Base-by-base conservation (phyloP, 164 flowering plant genomes). In the Kalanchoe fedtschenkoi region DNA sequence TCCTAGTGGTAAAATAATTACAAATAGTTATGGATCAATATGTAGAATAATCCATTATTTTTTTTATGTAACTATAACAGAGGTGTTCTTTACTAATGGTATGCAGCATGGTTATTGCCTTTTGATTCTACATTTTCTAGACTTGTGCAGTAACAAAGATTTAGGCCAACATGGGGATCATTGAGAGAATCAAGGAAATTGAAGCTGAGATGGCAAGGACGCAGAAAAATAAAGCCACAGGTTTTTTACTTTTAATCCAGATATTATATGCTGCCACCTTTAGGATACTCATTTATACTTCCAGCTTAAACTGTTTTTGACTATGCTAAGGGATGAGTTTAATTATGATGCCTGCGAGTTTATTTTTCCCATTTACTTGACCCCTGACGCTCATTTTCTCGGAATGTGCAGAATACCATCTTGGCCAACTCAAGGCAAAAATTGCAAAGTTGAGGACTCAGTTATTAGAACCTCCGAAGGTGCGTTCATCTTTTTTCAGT, bases 121-220 rank as follows among this genome's bases (percentile, higher is more conserved):
- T n/a, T n/a, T n/a, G n/a, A 51, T 35, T 34, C 14, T n/a, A n/a
- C n/a, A n/a, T n/a, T n/a, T n/a, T n/a, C 14, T 29, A 11, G 17
- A 2, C 13, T 54, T 34, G 63, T 63, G 65, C 58, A 60, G 68
- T 69, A n/a, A n/a, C n/a, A 58, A 71, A 39, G 61, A 63, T 67
- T 54, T 22, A 17, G 68, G 74, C 51, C 42, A 76, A 66, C 58
- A 95, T 95, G 99, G 99, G 99, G 74, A 91, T 95, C 75, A 70
- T 95, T 5, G 99, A 95, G 71, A 95, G 63, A 80, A 95, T 95
- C 21, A 91, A 89, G 71, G 99, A 95, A 78, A 95, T 95, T 67
- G 99, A 95, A 75, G 96, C 96, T 68, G 99, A 95, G 78, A 95
- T 95, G 99, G 99, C 97, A 33, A 88, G 99, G 70, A 95, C 99